Evolutionary conservation across 2,329 filamentous ascomycete genomes (phyloP), one percentile per base, ranked within the genome.

Genomic region (Westerdykella sp.): DNA sequence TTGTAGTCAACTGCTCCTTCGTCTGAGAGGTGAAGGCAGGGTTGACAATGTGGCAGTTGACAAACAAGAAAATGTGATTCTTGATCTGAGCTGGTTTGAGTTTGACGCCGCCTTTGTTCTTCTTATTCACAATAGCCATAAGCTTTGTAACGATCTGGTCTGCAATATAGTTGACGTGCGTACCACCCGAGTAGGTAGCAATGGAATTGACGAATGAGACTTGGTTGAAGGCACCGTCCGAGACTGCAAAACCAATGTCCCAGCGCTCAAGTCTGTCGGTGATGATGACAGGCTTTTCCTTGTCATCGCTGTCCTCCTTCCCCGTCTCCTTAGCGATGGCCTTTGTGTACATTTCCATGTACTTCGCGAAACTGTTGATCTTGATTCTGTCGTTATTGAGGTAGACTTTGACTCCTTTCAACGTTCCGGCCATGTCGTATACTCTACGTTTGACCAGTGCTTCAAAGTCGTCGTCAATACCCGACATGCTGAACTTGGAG

Each of bases 201-300:
- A 98, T 97, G 4, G 88, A 94, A 73, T 98, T 98, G 58, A 96
- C 93, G 64, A 98, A 98, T 0, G 93, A 98, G 1, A 98, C 89
- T 67, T 98, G 94, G 66, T 97, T 91, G 71, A 98, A 98, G 2
- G 87, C 84, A 44, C 93, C 93, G 60, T 98, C 91, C 0, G 93
- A 98, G 5, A 97, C 91, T 5, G 93, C 88, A 65, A 98, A 98
- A 23, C 87, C 93, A 49, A 98, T 77, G 60, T 98, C 88, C 94
- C 94, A 98, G 22, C 83, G 79, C 41, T 81, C 78, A 59, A 93
- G 84, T 60, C 84, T 89, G 57, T 86, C 91, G 14, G 89, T 85
- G 61, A 95, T 83, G 53, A 98, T 94, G 32, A 88, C 85, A 31
- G 82, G 79, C 36, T 77, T 79, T 34, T 84, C 75, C 35, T 79